Percentiles rank a stretch among this genome's conserved stretches.
Conservation (phyloP, 495 filamentous ascomycete genomes). For the Parmelia sp. region DNA sequence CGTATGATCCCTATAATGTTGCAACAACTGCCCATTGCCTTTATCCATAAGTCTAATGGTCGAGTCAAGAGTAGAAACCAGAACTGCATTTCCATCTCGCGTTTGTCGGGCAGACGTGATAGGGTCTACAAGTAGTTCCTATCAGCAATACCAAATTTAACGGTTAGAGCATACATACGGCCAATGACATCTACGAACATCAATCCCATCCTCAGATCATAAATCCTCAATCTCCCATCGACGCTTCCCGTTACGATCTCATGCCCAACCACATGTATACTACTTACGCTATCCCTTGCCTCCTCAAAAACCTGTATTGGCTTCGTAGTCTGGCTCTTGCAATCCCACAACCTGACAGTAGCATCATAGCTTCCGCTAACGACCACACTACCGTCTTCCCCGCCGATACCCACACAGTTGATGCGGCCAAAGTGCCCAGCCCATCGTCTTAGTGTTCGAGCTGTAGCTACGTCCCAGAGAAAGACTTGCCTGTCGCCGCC, state of each 20-base stretch:
- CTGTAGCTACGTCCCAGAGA: slow-evolving; percentile 85
- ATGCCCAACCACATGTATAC: slow-evolving; percentile 47
- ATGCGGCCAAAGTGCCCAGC: slow-evolving; percentile 65
- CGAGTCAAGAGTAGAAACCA: slow-evolving; percentile 72
- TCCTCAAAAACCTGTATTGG: slow-evolving; percentile 74
- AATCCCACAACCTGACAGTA: slow-evolving; percentile 83
- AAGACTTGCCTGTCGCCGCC: slow-evolving; percentile 89
- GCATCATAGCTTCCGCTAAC: slow-evolving; percentile 71
- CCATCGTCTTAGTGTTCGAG: slow-evolving; percentile 67
- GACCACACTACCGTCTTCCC: slow-evolving; percentile 61
- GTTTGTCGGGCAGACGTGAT: slow-evolving; percentile 65
- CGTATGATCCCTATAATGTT: slow-evolving; percentile 59
- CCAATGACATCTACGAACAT: slow-evolving; percentile 68
- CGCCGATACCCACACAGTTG: slow-evolving; percentile 72
- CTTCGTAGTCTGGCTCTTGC: slow-evolving; percentile 51
- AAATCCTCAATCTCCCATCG: slow-evolving; percentile 74
- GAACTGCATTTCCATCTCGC: slow-evolving; percentile 61
- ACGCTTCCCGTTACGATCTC: slow-evolving; percentile 72
- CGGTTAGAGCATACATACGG: slow-evolving; percentile 35
- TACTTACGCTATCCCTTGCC: slow-evolving; percentile 62
- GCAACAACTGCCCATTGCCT: slow-evolving; percentile 62
- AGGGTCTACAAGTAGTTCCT: slow-evolving; percentile 26
- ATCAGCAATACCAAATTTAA: neutral
- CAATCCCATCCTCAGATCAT: slow-evolving; percentile 81
- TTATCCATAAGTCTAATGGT: slow-evolving; percentile 78